Percentiles rank a stretch among this genome's conserved stretches.
These are phyloP conservation scores for Aspergillus nidulans DNA, from an alignment of 495 filamentous ascomycete genomes.

Conservation along the genomic window DNA sequence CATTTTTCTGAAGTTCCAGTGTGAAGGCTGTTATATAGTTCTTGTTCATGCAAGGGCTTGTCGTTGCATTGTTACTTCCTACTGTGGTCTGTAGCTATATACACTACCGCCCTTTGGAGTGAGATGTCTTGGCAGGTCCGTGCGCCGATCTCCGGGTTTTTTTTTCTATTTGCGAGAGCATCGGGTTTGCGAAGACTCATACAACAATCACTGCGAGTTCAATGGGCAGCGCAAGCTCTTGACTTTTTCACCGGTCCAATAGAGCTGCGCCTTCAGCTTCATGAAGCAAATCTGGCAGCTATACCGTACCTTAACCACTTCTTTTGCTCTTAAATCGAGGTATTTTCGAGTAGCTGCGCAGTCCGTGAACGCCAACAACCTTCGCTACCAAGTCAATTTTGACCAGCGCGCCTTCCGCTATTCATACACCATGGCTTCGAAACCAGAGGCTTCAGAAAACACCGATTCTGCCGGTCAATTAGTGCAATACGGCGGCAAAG, in stretches of 20 bases:
- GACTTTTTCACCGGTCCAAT: not conserved
- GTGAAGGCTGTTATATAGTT: not conserved
- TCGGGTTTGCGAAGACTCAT: too few species aligned
- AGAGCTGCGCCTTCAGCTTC: not conserved
- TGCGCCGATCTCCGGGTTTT: not conserved
- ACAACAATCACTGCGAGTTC: not conserved
- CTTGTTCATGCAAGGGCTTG: not conserved
- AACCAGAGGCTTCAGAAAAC: not conserved
- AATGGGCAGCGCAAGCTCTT: not conserved
- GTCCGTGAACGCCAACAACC: not conserved
- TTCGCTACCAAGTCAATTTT: not conserved
- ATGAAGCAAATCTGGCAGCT: constrained; percentile 6
- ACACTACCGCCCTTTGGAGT: not conserved
- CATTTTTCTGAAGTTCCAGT: not conserved
- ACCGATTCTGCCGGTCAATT: constrained; percentile 5
- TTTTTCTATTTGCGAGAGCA: not conserved
- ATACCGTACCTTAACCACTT: not conserved
- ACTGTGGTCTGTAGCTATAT: too few species aligned
- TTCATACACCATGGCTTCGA: not conserved
- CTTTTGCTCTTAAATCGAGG: not conserved
- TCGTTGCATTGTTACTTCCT: too few species aligned
- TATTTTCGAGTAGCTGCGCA: not conserved
- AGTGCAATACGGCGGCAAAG: constrained; percentile 41
- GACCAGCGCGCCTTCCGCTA: not conserved
- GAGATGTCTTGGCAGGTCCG: constrained; percentile 2